Conservation (phyloP, 1,284 basidiomycete species). For the Ceratobasidium sp. region DNA sequence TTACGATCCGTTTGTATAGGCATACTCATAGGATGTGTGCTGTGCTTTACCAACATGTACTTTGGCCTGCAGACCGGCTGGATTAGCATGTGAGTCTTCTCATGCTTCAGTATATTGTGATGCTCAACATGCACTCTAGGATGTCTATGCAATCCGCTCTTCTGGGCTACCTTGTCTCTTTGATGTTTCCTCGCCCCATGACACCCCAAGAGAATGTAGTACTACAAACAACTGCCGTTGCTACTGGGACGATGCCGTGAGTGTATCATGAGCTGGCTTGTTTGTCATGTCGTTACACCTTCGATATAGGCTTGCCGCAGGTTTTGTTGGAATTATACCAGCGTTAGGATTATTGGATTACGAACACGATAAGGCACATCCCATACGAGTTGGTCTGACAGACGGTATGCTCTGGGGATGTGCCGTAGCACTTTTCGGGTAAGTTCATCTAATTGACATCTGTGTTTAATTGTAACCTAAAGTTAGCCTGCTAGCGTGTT, state of each 20-base stretch:
- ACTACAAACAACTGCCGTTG: constrained; percentile 93
- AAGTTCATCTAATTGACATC: constrained; percentile 44
- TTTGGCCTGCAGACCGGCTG: constrained; percentile 81
- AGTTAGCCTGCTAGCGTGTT: constrained; percentile 69
- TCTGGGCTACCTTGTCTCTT: constrained; percentile 87
- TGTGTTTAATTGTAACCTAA: not conserved
- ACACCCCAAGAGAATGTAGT: constrained; percentile 91
- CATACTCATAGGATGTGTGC: constrained; percentile 70
- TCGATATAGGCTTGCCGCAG: constrained; percentile 74
- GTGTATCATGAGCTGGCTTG: not conserved
- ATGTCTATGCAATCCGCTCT: constrained; percentile 95
- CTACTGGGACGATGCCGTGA: constrained; percentile 72
- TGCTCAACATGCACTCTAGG: constrained; percentile 57
- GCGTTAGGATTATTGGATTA: constrained; percentile 81
- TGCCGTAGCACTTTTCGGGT: constrained; percentile 93
- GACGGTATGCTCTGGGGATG: constrained; percentile 83
- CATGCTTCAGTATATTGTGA: not conserved
- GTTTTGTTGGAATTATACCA: constrained; percentile 94
- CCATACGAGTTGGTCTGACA: constrained; percentile 76
- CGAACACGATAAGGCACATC: constrained; percentile 76
- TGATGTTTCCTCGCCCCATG: constrained; percentile 72
- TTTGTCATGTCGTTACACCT: constrained; percentile 59
- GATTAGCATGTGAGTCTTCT: constrained; percentile 67
- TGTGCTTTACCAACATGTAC: constrained; percentile 79
- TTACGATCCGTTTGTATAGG: constrained; percentile 63